Percentiles rank a stretch among this genome's conserved stretches.
Conservation (phyloP, 177 flowering plant genomes). For the Tripterygium wilfordii region DNA sequence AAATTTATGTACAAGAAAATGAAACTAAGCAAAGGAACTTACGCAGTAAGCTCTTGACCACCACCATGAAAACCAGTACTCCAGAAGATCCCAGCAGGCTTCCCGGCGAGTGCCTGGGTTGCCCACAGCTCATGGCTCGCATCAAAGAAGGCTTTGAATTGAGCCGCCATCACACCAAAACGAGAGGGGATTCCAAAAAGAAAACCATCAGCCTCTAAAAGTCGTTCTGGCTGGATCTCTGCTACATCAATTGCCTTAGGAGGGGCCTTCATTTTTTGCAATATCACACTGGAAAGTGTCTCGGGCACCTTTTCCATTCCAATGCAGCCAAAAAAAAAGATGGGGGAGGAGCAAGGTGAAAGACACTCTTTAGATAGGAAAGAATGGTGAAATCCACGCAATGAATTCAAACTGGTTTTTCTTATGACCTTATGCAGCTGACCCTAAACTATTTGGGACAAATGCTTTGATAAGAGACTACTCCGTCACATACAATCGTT, state of each 20-base stretch:
- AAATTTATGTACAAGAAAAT: too few relatives aligned
- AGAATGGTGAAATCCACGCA: too few relatives aligned
- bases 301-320: slow-evolving; percentile 60
- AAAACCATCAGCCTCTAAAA: slow-evolving; percentile 81
- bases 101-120: slow-evolving; percentile 78
- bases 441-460: too few relatives aligned
- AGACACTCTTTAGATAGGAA: too few relatives aligned
- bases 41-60: slow-evolving; percentile 90
- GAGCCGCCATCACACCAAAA: slow-evolving; percentile 88
- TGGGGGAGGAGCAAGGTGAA: too few relatives aligned
- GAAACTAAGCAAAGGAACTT: too few relatives aligned
- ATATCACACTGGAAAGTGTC: slow-evolving; percentile 51
- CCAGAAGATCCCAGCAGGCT: slow-evolving; percentile 96
- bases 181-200: slow-evolving; percentile 90
- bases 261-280: slow-evolving; percentile 85
- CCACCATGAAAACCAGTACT: slow-evolving; percentile 97
- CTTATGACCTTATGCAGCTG: too few relatives aligned
- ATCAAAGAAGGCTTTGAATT: slow-evolving; percentile 74
- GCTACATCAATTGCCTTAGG: slow-evolving; percentile 53
- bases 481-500: too few relatives aligned
- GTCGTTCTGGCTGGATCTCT: slow-evolving; percentile 66
- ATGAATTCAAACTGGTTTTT: too few relatives aligned
- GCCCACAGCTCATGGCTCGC: slow-evolving; percentile 56
- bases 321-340: slow-evolving; percentile 8
- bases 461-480: too few relatives aligned